Evolutionary conservation across 768 basidiomycete species (phyloP), one percentile per base, ranked within the genome.

Genomic region (Suillus discolor): DNA sequence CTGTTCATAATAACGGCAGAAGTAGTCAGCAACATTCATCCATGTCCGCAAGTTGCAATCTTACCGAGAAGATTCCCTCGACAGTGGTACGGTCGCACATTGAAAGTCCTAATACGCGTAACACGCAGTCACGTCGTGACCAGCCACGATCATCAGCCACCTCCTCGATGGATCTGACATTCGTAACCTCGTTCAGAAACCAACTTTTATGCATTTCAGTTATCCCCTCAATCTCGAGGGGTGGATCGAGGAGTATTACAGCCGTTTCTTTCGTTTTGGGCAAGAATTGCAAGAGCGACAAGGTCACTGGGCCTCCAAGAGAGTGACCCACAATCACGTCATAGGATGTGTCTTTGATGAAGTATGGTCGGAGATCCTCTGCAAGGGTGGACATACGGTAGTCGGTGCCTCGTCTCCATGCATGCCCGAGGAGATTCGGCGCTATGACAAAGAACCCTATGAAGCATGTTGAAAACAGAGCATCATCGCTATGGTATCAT

Each of bases 261-360:
- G 62, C 53, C 11, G 45, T 62, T 20, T 51, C 20, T 45, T 68
- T 59, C 2, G 54, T 61, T n/a, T 45, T 23, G 44, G 65, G 64
- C 18, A 69, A 55, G 53, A 69, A 59, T n/a, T 54, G 62, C 61
- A 71, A 62, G 64, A 72, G 68, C 38, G 66, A 65, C 62, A 66
- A 44, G n/a, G 34, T 13, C 3, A 70, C 62, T n/a, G 66, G 25
- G 41, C 59, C 65, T 39, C 71, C 71, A 13, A 72, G 63, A 9
- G 67, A 72, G 49, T 67, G 71, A 38, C 66, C 71, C 2, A 72
- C 62, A 65, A 70, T 64, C 62, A 72, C 34, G 31, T 72, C 71
- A 41, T 66, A 70, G 34, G 39, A 57, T n/a, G 25, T 61, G n/a
- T 39, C 60, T 13, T 54, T 18, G 28, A 54, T 6, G 16, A 71